These are phyloP conservation scores for Ceratocystis lukuohia DNA, from an alignment of 2,329 filamentous ascomycete genomes.

Conservation along the genomic window DNA sequence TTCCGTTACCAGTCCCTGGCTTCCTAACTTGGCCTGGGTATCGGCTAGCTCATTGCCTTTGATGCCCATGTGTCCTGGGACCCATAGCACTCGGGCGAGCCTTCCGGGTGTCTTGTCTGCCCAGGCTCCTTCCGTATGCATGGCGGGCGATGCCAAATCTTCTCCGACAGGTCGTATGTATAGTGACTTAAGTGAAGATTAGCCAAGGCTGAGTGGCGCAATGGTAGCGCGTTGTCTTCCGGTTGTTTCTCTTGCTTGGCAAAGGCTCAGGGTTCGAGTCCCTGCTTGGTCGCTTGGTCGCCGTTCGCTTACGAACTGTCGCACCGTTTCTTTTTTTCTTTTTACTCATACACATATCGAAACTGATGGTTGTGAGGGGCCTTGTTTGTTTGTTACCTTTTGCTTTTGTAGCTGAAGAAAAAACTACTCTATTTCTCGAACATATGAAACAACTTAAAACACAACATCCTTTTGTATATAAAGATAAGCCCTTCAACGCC, in stretches of 20 bases:
- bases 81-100: no score
- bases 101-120: no score
- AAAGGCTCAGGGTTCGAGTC: conserved; percentile 20
- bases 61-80: no score
- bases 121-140: no score
- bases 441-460: neutral
- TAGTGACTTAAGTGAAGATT: neutral
- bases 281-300: conserved; percentile 15
- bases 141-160: neutral
- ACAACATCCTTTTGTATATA: no score
- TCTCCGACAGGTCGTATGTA: neutral
- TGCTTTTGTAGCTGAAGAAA: neutral
- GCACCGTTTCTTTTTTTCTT: neutral
- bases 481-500: neutral
- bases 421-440: neutral
- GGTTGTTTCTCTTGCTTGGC: conserved; percentile 19
- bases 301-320: neutral
- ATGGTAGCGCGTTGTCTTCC: conserved; percentile 20
- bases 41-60: no score
- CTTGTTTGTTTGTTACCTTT: no score
- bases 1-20: no score
- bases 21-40: no score
- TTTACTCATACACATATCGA: no score
- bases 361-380: no score
- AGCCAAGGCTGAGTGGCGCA: conserved; percentile 17